phyloP scores from a whole-genome alignment of 83 land plant genomes.

The Diphasiastrum complanatum region DNA sequence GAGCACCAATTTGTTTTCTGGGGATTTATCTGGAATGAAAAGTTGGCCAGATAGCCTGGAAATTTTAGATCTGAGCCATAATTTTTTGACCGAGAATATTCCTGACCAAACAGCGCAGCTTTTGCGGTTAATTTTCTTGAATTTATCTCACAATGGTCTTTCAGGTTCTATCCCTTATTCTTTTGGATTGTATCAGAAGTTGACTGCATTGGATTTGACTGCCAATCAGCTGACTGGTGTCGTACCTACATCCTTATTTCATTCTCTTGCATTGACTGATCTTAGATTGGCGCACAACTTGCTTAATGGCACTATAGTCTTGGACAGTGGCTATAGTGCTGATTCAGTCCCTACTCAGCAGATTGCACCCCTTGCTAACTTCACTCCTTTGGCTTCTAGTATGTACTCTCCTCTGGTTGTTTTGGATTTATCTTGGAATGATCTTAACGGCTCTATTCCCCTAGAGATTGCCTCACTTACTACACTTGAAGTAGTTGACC shows the following conservation, averaged over 20 bases:
- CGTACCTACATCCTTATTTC: slow-evolving; percentile 46
- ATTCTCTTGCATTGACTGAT: slow-evolving; percentile 34
- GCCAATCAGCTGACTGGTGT: slow-evolving; percentile 53
- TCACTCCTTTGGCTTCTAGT: slow-evolving; percentile 43
- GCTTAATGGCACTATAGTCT: too few species aligned
- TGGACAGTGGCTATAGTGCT: not conserved
- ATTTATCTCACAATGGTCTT: slow-evolving; percentile 43
- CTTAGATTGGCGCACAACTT: slow-evolving; percentile 49
- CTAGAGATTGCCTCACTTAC: not conserved
- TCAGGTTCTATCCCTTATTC: slow-evolving; percentile 41
- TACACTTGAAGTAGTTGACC: slow-evolving; percentile 6
- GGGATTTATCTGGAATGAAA: slow-evolving; percentile 44
- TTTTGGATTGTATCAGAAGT: slow-evolving; percentile 26
- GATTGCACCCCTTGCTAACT: slow-evolving; percentile 13
- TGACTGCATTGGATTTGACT: slow-evolving; percentile 57
- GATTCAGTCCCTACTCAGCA: slow-evolving; percentile 31
- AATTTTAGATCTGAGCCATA: slow-evolving; percentile 59
- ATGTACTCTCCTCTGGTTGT: slow-evolving; percentile 35
- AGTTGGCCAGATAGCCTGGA: slow-evolving; percentile 48
- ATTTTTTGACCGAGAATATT: slow-evolving; percentile 45
- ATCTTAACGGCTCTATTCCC: slow-evolving; percentile 45
- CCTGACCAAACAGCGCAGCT: slow-evolving; percentile 13
- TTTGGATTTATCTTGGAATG: slow-evolving; percentile 47
- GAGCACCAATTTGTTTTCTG: slow-evolving; percentile 50
- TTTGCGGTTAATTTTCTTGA: slow-evolving; percentile 33